Percentiles rank a stretch among this genome's conserved stretches.
These are phyloP conservation scores for Ascochyta rabiei DNA, from an alignment of 2,329 filamentous ascomycete genomes.

Conservation along the genomic window DNA sequence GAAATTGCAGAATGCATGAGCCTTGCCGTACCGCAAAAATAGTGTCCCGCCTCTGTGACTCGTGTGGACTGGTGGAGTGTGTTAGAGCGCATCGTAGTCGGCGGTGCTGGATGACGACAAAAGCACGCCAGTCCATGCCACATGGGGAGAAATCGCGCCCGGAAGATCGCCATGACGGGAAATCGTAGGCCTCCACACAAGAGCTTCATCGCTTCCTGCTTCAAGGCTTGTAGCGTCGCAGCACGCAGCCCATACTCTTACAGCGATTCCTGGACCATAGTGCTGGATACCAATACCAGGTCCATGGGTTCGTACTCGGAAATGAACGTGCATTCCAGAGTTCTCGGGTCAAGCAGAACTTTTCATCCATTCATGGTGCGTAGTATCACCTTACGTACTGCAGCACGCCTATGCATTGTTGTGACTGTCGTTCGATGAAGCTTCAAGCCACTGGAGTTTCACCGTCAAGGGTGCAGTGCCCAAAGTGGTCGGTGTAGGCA, in stretches of 20 bases:
- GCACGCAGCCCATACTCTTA: background rate
- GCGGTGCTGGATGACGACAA: background rate
- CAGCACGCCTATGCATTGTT: background rate
- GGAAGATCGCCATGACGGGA: background rate
- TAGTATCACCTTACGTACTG: slow-evolving; percentile 18
- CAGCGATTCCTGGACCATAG: background rate
- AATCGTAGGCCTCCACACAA: slow-evolving; percentile 3
- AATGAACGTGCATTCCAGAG: background rate
- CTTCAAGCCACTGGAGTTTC: slow-evolving; percentile 12
- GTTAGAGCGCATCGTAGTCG: background rate
- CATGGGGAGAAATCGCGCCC: background rate
- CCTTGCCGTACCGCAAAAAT: background rate
- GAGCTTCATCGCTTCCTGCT: background rate
- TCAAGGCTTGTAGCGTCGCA: background rate
- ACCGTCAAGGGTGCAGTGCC: slow-evolving; percentile 1
- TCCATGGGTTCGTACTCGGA: background rate
- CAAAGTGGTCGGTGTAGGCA: slow-evolving; percentile 4
- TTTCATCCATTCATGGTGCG: background rate
- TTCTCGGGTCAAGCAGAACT: background rate
- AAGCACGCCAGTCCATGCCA: background rate
- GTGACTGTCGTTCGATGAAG: background rate
- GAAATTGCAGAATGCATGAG: too few relatives aligned
- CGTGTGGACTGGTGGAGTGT: background rate
- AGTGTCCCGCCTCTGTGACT: background rate
- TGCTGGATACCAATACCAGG: background rate